These are phyloP conservation scores for Aspergillus avenaceus DNA, from an alignment of 495 filamentous ascomycete species.

Conservation along the genomic window DNA sequence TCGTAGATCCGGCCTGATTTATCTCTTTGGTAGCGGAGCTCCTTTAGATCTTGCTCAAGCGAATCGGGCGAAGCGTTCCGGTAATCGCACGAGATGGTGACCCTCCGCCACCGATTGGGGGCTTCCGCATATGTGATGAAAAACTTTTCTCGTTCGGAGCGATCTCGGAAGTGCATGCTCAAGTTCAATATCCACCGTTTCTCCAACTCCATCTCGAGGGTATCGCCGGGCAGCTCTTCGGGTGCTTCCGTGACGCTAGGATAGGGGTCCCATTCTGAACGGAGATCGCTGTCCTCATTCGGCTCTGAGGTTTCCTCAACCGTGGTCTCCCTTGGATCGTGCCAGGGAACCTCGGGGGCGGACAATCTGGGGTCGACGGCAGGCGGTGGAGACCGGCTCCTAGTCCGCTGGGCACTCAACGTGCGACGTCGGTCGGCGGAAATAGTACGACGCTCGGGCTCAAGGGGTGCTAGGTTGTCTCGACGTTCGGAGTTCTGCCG, in stretches of 20 bases:
- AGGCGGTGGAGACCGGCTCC: conserved; percentile 41
- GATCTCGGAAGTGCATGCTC: conserved; percentile 97
- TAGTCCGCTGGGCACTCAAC: conserved; percentile 41
- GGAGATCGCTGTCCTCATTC: conserved; percentile 22
- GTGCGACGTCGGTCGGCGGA: conserved; percentile 66
- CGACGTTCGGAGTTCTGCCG: conserved; percentile 76
- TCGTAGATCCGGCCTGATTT: conserved; percentile 96
- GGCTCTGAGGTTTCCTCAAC: conserved; percentile 27
- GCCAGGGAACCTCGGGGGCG: conserved; percentile 46
- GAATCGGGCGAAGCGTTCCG: conserved; percentile 75
- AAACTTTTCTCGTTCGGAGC: conserved; percentile 93
- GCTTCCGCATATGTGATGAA: conserved; percentile 92
- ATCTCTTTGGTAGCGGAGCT: conserved; percentile 79
- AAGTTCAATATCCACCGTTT: conserved; percentile 92
- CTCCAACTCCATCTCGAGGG: conserved; percentile 78
- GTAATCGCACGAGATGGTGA: conserved; percentile 94
- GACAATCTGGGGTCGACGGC: conserved; percentile 40
- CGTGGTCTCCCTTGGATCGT: conserved; percentile 32
- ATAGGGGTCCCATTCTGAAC: conserved; percentile 25
- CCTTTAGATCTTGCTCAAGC: conserved; percentile 76
- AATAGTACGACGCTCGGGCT: conserved; percentile 63
- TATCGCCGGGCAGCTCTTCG: conserved; percentile 40
- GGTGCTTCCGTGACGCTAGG: conserved; percentile 26
- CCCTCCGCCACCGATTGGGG: conserved; percentile 73
- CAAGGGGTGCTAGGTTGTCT: conserved; percentile 62